Percentiles rank a stretch among this genome's conserved stretches.
Evolutionary conservation across 2,329 filamentous ascomycete species (phyloP).

Genomic region (Fusarium nygamai): DNA sequence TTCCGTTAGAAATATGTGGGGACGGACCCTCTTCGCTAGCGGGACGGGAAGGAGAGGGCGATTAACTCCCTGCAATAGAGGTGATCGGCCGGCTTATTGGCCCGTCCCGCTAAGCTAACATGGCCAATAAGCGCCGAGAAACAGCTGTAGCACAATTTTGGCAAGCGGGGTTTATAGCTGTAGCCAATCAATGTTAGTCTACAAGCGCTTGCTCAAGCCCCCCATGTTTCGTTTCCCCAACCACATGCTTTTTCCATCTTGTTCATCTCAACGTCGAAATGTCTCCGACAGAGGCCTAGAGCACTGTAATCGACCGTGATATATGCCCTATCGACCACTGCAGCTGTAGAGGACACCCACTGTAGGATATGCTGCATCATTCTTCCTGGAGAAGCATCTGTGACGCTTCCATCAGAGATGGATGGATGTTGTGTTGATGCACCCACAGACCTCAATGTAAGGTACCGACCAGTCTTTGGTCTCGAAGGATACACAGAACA

Average conservation of each 20-base stretch:
- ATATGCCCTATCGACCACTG: neutral
- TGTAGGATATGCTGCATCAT: conserved; percentile 12
- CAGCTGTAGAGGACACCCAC: conserved; percentile 5
- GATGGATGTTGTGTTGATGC: conserved; percentile 24
- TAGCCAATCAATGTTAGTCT: conserved; percentile 21
- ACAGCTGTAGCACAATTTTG: conserved; percentile 42
- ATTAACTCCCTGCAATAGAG: conserved; percentile 48
- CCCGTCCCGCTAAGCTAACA: conserved; percentile 30
- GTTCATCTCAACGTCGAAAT: conserved; percentile 22
- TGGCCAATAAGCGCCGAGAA: conserved; percentile 51
- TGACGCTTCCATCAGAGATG: conserved; percentile 22
- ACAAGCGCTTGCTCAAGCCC: conserved; percentile 29
- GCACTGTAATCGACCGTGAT: neutral
- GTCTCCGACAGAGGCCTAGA: neutral
- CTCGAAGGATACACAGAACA: conserved; percentile 11
- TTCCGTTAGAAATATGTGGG: conserved; percentile 23
- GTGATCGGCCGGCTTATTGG: conserved; percentile 51
- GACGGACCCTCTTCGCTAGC: conserved; percentile 30
- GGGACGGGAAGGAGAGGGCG: conserved; percentile 46
- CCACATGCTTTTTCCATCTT: conserved; percentile 45
- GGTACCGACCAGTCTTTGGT: conserved; percentile 35
- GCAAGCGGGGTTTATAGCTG: conserved; percentile 9
- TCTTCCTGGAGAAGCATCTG: conserved; percentile 21
- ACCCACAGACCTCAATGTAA: conserved; percentile 37
- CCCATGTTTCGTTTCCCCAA: conserved; percentile 45